Conservation (phyloP, 257 asterid species). For the Nicotiana undulata region DNA sequence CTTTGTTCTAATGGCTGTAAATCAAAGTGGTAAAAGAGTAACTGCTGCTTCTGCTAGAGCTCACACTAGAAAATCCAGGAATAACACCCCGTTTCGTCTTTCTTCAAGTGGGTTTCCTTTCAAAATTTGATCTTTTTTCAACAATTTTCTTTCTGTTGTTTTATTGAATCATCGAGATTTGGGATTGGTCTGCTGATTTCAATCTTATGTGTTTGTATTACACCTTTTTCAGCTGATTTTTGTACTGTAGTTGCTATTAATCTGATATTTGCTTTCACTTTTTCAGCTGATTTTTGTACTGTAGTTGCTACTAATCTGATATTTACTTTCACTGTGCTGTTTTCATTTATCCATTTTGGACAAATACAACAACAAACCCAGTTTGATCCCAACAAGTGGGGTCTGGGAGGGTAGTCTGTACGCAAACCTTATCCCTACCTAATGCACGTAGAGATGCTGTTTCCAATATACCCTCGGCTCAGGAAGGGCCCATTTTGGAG, state of each 20-base stretch:
- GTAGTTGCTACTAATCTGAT: not conserved
- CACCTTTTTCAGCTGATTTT: not conserved
- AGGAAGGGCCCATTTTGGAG: too few species aligned
- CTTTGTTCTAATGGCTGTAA: not conserved
- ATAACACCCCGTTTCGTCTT: constrained; percentile 7
- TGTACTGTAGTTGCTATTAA: not conserved
- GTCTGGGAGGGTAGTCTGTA: too few species aligned
- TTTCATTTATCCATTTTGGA: not conserved
- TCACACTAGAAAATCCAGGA: constrained; percentile 32
- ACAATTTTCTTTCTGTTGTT: not conserved
- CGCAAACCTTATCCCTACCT: too few species aligned
- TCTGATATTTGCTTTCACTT: not conserved
- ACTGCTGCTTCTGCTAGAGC: constrained; percentile 46
- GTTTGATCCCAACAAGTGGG: too few species aligned
- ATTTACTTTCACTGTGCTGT: not conserved
- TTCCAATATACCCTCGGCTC: too few species aligned
- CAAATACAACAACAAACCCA: too few species aligned
- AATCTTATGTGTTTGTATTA: not conserved
- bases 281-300: not conserved
- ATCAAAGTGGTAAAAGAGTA: constrained; percentile 13
- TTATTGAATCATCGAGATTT: not conserved
- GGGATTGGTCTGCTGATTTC: not conserved
- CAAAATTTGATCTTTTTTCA: not conserved
- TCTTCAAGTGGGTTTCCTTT: constrained; percentile 23
- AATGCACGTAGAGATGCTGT: too few species aligned